phyloP scores from a whole-genome alignment of 202 grass and related monocot genomes.

The Schoenoplectus tabernaemontani region DNA sequence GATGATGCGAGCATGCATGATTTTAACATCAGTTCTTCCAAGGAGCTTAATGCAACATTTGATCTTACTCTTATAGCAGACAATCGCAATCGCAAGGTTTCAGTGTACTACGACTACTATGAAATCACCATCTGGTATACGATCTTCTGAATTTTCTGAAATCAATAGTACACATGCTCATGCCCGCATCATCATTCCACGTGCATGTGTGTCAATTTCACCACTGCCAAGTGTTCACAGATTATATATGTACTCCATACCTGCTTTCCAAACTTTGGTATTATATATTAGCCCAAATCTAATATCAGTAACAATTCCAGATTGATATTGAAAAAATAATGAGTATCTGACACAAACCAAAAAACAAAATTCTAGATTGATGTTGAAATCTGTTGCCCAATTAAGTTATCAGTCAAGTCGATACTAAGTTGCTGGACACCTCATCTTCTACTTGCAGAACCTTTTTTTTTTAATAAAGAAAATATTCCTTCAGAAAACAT shows the following conservation, averaged over 20 bases:
- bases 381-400: background rate
- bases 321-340: background rate
- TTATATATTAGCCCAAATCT: background rate
- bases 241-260: background rate
- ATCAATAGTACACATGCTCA: no score
- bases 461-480: background rate
- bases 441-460: background rate
- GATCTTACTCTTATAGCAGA: constrained; percentile 43
- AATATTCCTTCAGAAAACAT: background rate
- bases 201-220: no score
- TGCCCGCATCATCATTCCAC: no score
- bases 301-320: background rate
- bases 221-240: no score
- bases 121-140: constrained; percentile 40
- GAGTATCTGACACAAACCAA: background rate
- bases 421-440: background rate
- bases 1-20: constrained; percentile 33
- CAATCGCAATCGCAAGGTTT: constrained; percentile 65
- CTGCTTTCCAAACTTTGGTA: background rate
- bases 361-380: background rate
- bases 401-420: background rate
- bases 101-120: constrained; percentile 50
- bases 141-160: background rate
- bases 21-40: constrained; percentile 51
- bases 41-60: constrained; percentile 52